phyloP scores from a whole-genome alignment of 2,329 filamentous ascomycete genomes.

The Pseudogymnoascus sp. region DNA sequence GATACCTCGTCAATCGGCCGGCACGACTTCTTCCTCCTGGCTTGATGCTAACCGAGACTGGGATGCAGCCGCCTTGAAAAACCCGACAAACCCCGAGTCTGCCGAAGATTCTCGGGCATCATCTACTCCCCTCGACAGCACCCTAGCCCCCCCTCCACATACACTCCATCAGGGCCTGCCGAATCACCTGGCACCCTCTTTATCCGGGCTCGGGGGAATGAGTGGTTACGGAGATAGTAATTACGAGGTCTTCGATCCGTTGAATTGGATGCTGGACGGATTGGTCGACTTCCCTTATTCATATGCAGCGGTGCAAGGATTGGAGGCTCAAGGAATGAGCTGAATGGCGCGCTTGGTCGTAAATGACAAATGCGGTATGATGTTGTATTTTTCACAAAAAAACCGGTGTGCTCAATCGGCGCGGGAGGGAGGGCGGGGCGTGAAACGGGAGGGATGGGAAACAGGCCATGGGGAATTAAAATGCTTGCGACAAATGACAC shows the following conservation, averaged over 20 bases:
- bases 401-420: not conserved
- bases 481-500: not conserved
- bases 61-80: constrained; percentile 59
- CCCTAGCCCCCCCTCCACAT: constrained; percentile 38
- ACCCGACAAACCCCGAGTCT: constrained; percentile 78
- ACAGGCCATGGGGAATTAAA: not conserved
- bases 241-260: constrained; percentile 84
- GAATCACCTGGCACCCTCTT: constrained; percentile 9
- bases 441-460: not conserved
- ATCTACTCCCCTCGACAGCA: constrained; percentile 55
- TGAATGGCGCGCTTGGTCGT: not conserved
- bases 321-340: constrained; percentile 31
- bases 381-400: not conserved
- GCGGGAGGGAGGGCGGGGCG: not conserved
- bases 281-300: constrained; percentile 71
- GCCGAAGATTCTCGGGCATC: constrained; percentile 63
- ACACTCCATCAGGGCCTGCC: constrained; percentile 22
- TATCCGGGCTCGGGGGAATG: constrained; percentile 23
- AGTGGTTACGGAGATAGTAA: constrained; percentile 56
- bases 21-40: constrained; percentile 20
- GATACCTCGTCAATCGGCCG: constrained; percentile 12
- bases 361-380: not conserved
- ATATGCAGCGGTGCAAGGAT: constrained; percentile 45
- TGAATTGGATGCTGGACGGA: constrained; percentile 90
- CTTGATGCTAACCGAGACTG: constrained; percentile 23